Conservation (phyloP, 1,284 basidiomycete genomes). For the Ustilago crameri region DNA sequence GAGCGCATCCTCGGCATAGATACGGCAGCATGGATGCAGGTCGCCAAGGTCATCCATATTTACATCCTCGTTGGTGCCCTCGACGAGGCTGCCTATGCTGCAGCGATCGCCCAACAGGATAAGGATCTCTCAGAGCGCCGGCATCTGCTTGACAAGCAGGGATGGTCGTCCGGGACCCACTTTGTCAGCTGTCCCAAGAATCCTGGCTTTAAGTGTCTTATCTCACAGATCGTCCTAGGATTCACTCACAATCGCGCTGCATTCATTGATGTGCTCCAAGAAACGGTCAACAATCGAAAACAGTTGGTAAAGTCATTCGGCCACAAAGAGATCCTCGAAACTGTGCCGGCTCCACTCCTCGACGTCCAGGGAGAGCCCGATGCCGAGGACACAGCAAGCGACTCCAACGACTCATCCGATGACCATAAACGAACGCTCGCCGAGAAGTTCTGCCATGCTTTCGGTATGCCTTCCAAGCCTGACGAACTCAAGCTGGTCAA, state of each 20-base stretch:
- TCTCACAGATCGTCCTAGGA: constrained; percentile 33
- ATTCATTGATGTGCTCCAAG: constrained; percentile 31
- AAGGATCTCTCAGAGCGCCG: constrained; percentile 17
- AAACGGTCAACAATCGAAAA: constrained; percentile 18
- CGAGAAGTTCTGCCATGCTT: constrained; percentile 40
- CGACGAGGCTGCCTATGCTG: constrained; percentile 9
- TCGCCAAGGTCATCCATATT: constrained; percentile 48
- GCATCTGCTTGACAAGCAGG: constrained; percentile 23
- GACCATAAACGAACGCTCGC: constrained; percentile 19
- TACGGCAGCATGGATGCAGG: constrained; percentile 32
- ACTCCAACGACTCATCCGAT: constrained; percentile 12
- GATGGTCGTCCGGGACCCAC: constrained; percentile 23
- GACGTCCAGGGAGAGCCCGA: constrained; percentile 29
- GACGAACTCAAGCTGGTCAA: constrained; percentile 50
- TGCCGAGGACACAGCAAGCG: constrained; percentile 5
- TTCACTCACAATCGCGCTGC: constrained; percentile 29
- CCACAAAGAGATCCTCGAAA: constrained; percentile 12
- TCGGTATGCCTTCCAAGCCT: constrained; percentile 35
- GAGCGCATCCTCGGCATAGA: constrained; percentile 49
- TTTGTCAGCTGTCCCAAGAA: constrained; percentile 35
- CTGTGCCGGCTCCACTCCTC: constrained; percentile 30
- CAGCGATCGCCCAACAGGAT: constrained; percentile 3
- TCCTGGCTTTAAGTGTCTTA: constrained; percentile 41
- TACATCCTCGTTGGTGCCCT: constrained; percentile 33
- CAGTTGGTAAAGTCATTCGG: constrained; percentile 2